These are phyloP conservation scores for Antitrichia curtipendula DNA, from an alignment of 225 moss, liverwort and hornwort genomes.

Conservation along the genomic window DNA sequence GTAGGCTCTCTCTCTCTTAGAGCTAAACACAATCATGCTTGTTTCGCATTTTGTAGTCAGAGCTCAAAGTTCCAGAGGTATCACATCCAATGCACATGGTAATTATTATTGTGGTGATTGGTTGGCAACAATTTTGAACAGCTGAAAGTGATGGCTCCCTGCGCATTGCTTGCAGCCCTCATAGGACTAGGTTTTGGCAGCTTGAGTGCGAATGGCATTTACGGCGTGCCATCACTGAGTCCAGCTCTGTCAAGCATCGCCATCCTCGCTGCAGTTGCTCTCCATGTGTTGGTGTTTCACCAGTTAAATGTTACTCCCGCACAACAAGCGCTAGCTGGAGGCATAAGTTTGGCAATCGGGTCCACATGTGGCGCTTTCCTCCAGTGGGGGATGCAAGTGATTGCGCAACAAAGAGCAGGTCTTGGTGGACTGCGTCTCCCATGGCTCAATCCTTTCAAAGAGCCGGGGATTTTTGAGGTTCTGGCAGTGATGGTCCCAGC, in stretches of 20 bases:
- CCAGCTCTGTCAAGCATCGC: conserved; percentile 82
- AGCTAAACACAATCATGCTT: neutral
- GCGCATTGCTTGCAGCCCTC: conserved; percentile 71
- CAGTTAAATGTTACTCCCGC: neutral
- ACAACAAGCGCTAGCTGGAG: conserved; percentile 22
- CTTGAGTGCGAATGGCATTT: conserved; percentile 71
- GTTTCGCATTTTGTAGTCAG: neutral
- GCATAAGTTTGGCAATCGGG: conserved; percentile 55
- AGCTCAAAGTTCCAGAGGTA: neutral
- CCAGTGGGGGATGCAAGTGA: conserved; percentile 67
- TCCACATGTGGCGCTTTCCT: conserved; percentile 60
- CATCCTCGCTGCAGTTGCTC: conserved; percentile 50
- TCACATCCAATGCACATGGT: neutral
- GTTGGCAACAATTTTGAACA: conserved; percentile 19
- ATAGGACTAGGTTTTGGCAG: conserved; percentile 71
- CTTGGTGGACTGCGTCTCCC: conserved; percentile 15
- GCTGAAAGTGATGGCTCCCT: conserved; percentile 98
- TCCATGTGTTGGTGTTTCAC: neutral
- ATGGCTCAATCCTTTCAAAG: conserved; percentile 38
- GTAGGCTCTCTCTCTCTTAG: neutral
- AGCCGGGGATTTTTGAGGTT: conserved; percentile 60
- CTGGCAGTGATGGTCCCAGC: conserved; percentile 80
- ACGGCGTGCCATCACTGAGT: conserved; percentile 72
- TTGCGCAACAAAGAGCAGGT: conserved; percentile 49
- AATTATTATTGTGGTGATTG: conserved; percentile 28